phyloP scores from a whole-genome alignment of 176 grass and related monocot species.

The Carex parvula region DNA sequence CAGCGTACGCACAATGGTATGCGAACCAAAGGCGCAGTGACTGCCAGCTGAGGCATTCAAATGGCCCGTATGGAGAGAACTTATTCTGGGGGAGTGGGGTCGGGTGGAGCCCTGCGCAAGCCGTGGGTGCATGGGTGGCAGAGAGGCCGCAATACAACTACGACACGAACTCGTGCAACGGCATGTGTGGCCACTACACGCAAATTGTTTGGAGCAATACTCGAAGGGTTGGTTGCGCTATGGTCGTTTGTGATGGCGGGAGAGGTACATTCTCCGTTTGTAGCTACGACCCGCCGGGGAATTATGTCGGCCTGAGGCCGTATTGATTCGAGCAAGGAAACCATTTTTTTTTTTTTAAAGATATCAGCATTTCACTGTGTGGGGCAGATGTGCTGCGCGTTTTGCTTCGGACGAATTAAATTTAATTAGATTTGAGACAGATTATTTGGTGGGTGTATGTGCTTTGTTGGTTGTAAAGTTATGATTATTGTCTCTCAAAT shows the following conservation, averaged over 20 bases:
- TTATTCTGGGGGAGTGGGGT: slow-evolving; percentile 76
- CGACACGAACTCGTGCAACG: slow-evolving; percentile 53
- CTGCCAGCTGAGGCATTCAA: slow-evolving; percentile 74
- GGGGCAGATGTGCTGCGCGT: neutral
- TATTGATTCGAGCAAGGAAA: slow-evolving; percentile 33
- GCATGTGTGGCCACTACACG: slow-evolving; percentile 82
- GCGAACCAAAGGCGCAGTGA: slow-evolving; percentile 49
- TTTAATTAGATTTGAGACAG: neutral
- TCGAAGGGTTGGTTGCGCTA: slow-evolving; percentile 40
- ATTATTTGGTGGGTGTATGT: slow-evolving; percentile 18
- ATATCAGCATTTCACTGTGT: neutral
- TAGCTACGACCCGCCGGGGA: slow-evolving; percentile 74
- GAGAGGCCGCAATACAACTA: slow-evolving; percentile 64
- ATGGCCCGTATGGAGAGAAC: slow-evolving; percentile 79
- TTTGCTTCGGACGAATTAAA: neutral
- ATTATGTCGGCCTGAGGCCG: slow-evolving; percentile 56
- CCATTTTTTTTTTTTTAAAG: neutral
- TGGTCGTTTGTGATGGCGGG: slow-evolving; percentile 39
- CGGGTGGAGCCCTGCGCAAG: slow-evolving; percentile 50
- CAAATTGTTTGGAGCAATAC: slow-evolving; percentile 62
- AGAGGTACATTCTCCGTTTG: slow-evolving; percentile 58
- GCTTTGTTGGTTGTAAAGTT: slow-evolving; percentile 28
- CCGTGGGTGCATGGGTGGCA: slow-evolving; percentile 53
- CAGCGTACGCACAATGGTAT: slow-evolving; percentile 54
- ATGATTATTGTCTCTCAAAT: neutral